Evolutionary conservation across 352 stramenopile genomes (phyloP).

Genomic region (Stramenopiles sp.): DNA sequence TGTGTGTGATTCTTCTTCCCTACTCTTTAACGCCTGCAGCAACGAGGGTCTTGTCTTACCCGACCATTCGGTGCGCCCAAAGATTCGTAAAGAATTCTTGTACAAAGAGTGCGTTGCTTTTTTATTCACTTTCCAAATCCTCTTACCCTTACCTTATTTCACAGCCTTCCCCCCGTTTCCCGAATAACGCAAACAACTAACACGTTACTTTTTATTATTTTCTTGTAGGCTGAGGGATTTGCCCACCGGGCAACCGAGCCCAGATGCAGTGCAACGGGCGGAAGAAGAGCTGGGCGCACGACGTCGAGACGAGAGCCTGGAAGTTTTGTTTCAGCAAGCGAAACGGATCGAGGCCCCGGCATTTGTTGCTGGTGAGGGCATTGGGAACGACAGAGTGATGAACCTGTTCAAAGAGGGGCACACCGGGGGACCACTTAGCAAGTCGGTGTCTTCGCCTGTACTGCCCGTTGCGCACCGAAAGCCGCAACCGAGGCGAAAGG

Average conservation of each 20-base stretch:
- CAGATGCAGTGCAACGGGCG: background rate
- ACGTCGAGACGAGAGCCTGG: background rate
- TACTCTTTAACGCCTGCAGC: too few relatives aligned
- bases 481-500: too few relatives aligned
- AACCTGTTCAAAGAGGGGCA: background rate
- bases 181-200: too few relatives aligned
- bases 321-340: conserved; percentile 5
- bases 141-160: too few relatives aligned
- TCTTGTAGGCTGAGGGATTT: too few relatives aligned
- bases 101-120: conserved; percentile 3
- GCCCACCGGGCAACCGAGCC: too few relatives aligned
- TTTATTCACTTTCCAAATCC: too few relatives aligned
- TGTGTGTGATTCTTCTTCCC: too few relatives aligned
- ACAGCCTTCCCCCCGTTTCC: too few relatives aligned
- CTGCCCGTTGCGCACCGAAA: background rate
- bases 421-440: background rate
- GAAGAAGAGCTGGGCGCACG: background rate
- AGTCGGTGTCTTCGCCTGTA: background rate
- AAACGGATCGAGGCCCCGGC: background rate
- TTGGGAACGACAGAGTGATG: background rate
- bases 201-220: too few relatives aligned
- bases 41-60: too few relatives aligned
- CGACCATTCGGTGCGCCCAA: too few relatives aligned
- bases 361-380: background rate
- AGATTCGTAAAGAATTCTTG: background rate